phyloP scores from a whole-genome alignment of 2,329 filamentous ascomycete genomes.

The Verticillium longisporum region DNA sequence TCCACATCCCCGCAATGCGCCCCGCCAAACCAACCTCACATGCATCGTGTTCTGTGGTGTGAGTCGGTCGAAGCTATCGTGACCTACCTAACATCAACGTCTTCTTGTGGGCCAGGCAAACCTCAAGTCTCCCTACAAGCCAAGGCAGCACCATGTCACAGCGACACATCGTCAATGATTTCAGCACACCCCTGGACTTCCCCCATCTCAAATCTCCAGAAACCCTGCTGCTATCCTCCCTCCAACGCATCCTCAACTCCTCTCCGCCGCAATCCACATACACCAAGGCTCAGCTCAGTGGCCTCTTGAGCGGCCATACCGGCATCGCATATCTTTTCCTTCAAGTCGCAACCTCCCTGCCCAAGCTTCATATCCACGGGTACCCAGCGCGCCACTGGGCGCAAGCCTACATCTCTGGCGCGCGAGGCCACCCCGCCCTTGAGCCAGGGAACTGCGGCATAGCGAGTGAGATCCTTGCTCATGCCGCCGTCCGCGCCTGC shows the following conservation, averaged over 20 bases:
- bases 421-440: constrained; percentile 23
- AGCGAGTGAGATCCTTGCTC: constrained; percentile 38
- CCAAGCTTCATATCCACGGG: constrained; percentile 33
- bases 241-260: constrained; percentile 27
- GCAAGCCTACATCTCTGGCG: constrained; percentile 35
- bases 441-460: constrained; percentile 41
- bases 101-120: too few species aligned
- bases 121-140: not conserved
- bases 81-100: not conserved
- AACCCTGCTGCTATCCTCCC: constrained; percentile 22
- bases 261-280: constrained; percentile 29
- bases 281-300: constrained; percentile 26
- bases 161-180: constrained; percentile 25
- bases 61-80: not conserved
- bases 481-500: constrained; percentile 36
- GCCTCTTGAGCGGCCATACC: constrained; percentile 47
- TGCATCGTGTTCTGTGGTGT: not conserved
- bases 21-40: not conserved
- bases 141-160: not conserved
- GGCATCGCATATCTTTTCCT: constrained; percentile 51
- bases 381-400: constrained; percentile 39
- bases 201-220: constrained; percentile 6
- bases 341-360: constrained; percentile 34
- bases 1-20: not conserved
- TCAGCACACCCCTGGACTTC: constrained; percentile 2